Conservation (phyloP, 2,329 filamentous ascomycete species). For the Sclerotinia spermophila region DNA sequence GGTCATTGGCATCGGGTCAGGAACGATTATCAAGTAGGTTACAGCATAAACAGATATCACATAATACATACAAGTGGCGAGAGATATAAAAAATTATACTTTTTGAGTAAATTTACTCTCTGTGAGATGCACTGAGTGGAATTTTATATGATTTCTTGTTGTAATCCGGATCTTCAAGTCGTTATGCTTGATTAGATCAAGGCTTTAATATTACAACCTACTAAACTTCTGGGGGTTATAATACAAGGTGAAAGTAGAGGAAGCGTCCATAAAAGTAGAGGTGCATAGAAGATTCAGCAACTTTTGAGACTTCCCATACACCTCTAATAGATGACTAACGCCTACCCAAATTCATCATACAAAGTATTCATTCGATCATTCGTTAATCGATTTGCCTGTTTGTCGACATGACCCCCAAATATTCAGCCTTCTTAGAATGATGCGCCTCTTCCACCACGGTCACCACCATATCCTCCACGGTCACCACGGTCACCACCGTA, state of each 20-base stretch:
- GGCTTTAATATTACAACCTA: slow-evolving; percentile 32
- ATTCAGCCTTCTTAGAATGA: background rate
- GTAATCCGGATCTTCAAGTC: slow-evolving; percentile 28
- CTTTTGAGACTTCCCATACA: slow-evolving; percentile 30
- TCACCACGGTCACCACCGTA: slow-evolving; percentile 1
- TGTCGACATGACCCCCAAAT: background rate
- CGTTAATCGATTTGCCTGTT: background rate
- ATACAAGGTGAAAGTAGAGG: slow-evolving; percentile 30
- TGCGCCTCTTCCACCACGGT: slow-evolving; percentile 4
- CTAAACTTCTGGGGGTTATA: slow-evolving; percentile 20
- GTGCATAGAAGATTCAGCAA: slow-evolving; percentile 19
- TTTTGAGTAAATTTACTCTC: background rate
- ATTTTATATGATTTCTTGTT: background rate
- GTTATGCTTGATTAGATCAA: slow-evolving; percentile 21
- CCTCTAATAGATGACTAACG: slow-evolving; percentile 17
- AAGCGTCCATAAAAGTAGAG: slow-evolving; percentile 18
- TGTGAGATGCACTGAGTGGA: slow-evolving; percentile 15
- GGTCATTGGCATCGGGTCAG: background rate
- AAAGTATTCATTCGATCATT: slow-evolving; percentile 16
- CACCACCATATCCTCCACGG: slow-evolving; percentile 5
- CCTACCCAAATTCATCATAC: slow-evolving; percentile 21
- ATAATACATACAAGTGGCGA: background rate
- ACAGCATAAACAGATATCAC: background rate
- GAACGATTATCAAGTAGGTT: background rate
- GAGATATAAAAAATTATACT: background rate